Conservation (phyloP, 169 alveolate species). For the Cryptosporidium ryanae region DNA sequence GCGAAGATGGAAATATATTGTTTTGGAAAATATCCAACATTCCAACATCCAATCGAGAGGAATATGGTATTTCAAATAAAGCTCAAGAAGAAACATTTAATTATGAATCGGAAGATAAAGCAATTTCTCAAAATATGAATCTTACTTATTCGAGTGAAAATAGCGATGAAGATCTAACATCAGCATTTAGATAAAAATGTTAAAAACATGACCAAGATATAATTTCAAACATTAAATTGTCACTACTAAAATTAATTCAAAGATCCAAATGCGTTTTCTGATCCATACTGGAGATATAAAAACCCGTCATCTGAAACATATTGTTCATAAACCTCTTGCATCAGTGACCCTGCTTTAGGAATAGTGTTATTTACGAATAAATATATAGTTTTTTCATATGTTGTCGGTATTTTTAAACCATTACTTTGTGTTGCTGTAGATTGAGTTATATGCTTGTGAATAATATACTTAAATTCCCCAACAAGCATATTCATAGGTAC, state of each 20-base stretch:
- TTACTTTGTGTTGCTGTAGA: conserved; percentile 77
- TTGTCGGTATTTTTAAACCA: conserved; percentile 74
- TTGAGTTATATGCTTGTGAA: conserved; percentile 85
- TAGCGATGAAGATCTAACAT: conserved; percentile 71
- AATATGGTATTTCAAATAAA: background rate
- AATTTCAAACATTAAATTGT: too few relatives aligned
- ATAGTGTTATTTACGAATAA: conserved; percentile 83
- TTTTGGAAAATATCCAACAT: conserved; percentile 46
- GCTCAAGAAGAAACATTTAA: conserved; percentile 1
- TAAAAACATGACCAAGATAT: too few relatives aligned
- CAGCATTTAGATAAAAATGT: conserved; percentile 42
- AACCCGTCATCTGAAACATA: conserved; percentile 87
- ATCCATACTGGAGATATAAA: conserved; percentile 84
- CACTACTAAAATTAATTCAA: background rate
- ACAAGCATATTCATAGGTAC: conserved; percentile 89
- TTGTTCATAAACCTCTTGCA: conserved; percentile 87
- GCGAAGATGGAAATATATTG: conserved; percentile 60
- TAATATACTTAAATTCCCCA: conserved; percentile 89
- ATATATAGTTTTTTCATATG: conserved; percentile 83
- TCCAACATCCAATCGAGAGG: background rate
- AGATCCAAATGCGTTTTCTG: conserved; percentile 84
- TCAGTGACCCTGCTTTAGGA: conserved; percentile 84
- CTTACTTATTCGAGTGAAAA: conserved; percentile 25
- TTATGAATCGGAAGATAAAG: conserved; percentile 1
- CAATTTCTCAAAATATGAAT: background rate